Percentiles rank a stretch among this genome's conserved stretches.
Evolutionary conservation across 805 yeast species (phyloP).

Genomic region (Wickerhamiella hasegawae): DNA sequence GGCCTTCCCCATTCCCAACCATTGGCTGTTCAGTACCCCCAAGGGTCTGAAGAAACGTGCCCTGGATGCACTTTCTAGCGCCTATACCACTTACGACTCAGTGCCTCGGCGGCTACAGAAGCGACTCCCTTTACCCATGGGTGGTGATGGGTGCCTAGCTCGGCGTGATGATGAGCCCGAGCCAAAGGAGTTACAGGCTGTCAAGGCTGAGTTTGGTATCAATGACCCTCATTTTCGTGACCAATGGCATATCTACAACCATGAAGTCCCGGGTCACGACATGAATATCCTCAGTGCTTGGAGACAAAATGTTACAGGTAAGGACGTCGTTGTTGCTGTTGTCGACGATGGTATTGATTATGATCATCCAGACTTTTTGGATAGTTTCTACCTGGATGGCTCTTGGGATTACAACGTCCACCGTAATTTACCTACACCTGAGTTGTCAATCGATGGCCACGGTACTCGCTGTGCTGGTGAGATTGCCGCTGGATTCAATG

Average conservation of each 20-base stretch:
- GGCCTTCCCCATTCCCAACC: constrained; percentile 16
- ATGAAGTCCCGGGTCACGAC: constrained; percentile 61
- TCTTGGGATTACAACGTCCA: constrained; percentile 89
- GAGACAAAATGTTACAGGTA: constrained; percentile 67
- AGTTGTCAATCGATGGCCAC: constrained; percentile 69
- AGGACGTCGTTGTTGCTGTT: constrained; percentile 69
- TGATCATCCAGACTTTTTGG: constrained; percentile 54
- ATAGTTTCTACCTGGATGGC: constrained; percentile 48
- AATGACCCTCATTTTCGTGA: constrained; percentile 65
- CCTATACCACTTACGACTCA: constrained; percentile 3
- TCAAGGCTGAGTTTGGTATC: constrained; percentile 41
- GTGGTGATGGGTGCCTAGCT: background rate
- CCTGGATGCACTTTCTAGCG: background rate
- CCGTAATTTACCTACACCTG: constrained; percentile 60
- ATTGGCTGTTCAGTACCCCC: constrained; percentile 14
- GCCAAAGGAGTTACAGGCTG: constrained; percentile 3
- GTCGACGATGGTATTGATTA: constrained; percentile 91
- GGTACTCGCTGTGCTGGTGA: constrained; percentile 99
- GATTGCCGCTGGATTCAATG: constrained; percentile 71
- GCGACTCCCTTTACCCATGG: constrained; percentile 9
- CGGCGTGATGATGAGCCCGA: background rate
- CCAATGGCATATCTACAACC: constrained; percentile 89
- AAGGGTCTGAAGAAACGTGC: background rate
- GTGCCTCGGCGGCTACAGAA: constrained; percentile 3
- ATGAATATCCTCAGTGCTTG: constrained; percentile 77